Base-by-base conservation (phyloP, 345 rosid species). In the Hibiscus syriacus region DNA sequence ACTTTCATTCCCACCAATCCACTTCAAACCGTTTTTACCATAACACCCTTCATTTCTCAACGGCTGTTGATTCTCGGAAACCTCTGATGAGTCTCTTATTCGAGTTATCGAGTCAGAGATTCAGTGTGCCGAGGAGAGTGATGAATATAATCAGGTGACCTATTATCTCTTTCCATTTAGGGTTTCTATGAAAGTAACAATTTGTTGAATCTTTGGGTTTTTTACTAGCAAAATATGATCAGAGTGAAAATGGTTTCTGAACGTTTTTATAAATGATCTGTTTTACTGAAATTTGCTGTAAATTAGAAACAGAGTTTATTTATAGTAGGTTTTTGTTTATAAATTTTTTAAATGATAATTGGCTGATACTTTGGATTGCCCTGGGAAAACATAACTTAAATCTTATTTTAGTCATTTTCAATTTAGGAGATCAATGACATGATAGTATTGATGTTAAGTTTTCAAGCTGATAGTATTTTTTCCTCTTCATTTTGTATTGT, bases 81-180 rank as follows among this genome's bases (percentile, higher is more conserved):
- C 77, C 6, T 68, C 89, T 16, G 82, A 73, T 10, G 90, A 86
- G 77, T 71, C 82, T 16, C 90, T 90, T 62, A 77, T 87, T 65
- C 84, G 79, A n/a, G 78, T 82, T 45, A 69, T 93, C 23, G 92
- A 88, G 14, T 70, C 84, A 1, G 97, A 88, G 82, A 87, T 90
- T 68, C 72, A 81, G 73, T 77, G 78, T 60, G 84, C 92, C 32
- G 77, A 75, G 77, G 88, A 88, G 74, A 69, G 83, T 29, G 96
- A 84, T 64, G 87, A 87, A 36, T 77, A 81, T 48, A 74, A 79
- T 14, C 77, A 74, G 79, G 97, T 87, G 63, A 43, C 71, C 30
- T 7, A 11, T 60, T 59, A 20, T 45, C 16, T 5, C 50, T 14
- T 32, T 70, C 53, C 55, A 22, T 11, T 53, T 22, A 9, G 19